A percentile compares a stretch with the other conserved stretches of the same genome.
Conservation (phyloP, 2,329 filamentous ascomycete species). For the Penicillium sp. region DNA sequence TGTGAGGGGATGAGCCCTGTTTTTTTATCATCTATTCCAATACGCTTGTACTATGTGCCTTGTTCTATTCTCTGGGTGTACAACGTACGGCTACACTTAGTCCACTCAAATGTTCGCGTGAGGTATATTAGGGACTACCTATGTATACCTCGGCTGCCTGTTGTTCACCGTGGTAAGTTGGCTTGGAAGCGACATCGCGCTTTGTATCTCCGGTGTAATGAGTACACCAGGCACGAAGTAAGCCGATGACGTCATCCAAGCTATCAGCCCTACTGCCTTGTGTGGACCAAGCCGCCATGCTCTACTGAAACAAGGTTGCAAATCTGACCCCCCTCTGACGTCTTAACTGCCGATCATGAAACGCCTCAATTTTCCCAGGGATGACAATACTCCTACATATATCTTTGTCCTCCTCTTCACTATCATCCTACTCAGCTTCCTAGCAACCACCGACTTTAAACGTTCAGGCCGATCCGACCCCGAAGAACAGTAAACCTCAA, state of each 20-base stretch:
- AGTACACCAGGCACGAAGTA: not conserved
- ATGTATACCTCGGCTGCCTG: not conserved
- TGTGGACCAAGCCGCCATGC: not conserved
- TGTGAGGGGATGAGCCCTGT: constrained; percentile 47
- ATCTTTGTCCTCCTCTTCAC: constrained; percentile 30
- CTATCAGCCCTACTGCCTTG: not conserved
- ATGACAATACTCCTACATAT: constrained; percentile 28
- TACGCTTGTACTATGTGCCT: not conserved
- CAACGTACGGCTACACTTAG: not conserved
- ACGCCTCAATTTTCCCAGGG: constrained; percentile 22
- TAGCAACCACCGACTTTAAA: constrained; percentile 22
- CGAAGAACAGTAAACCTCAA: constrained; percentile 1
- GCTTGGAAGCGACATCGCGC: too few species aligned
- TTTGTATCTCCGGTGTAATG: too few species aligned
- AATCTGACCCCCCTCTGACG: constrained; percentile 1
- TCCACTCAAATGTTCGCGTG: not conserved
- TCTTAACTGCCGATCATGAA: constrained; percentile 24
- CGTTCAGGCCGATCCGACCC: constrained; percentile 4
- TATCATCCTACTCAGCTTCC: constrained; percentile 27
- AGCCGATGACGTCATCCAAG: not conserved
- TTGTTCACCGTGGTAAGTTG: not conserved
- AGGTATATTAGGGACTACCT: not conserved
- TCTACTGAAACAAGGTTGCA: not conserved
- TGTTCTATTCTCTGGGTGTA: not conserved
- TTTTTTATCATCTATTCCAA: not conserved